Evolutionary conservation across 31 red algal species (phyloP).

Genomic region (Bonnemaisonia californica): DNA sequence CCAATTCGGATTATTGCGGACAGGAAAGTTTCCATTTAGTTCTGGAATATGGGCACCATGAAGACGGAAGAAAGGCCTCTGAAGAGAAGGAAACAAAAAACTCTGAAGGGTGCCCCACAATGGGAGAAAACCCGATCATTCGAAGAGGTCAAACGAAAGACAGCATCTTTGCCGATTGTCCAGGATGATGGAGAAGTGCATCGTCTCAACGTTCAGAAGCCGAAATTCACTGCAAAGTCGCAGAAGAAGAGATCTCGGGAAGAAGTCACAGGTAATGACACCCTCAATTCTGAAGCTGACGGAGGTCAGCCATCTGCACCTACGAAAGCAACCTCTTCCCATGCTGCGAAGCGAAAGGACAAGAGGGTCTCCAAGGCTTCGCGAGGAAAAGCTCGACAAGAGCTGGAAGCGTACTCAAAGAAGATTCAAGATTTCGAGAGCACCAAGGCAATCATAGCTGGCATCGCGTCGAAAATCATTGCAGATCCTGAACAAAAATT

Average conservation of each 20-base stretch:
- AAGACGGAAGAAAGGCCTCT: not conserved
- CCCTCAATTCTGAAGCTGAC: too few species aligned
- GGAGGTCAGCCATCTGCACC: not conserved
- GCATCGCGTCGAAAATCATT: constrained; percentile 43
- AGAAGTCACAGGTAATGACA: too few species aligned
- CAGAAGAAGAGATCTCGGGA: not conserved
- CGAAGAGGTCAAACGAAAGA: not conserved
- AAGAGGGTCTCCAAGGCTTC: not conserved
- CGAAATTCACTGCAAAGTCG: not conserved
- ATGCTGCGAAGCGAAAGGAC: not conserved
- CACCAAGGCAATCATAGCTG: constrained; percentile 28
- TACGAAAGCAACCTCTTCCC: not conserved
- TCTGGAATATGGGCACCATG: not conserved
- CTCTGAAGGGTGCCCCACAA: not conserved
- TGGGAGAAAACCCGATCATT: not conserved
- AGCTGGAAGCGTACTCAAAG: constrained; percentile 28
- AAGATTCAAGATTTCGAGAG: constrained; percentile 43
- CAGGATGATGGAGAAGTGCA: not conserved
- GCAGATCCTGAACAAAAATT: constrained; percentile 35
- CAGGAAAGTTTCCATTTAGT: too few species aligned
- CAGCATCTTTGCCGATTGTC: not conserved
- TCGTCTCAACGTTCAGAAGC: not conserved
- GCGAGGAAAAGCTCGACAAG: constrained; percentile 9
- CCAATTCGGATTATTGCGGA: too few species aligned
- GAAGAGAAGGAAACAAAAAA: not conserved